phyloP scores from a whole-genome alignment of 192 early-diverging fungal genomes.

The Neocallimastix lanati region DNA sequence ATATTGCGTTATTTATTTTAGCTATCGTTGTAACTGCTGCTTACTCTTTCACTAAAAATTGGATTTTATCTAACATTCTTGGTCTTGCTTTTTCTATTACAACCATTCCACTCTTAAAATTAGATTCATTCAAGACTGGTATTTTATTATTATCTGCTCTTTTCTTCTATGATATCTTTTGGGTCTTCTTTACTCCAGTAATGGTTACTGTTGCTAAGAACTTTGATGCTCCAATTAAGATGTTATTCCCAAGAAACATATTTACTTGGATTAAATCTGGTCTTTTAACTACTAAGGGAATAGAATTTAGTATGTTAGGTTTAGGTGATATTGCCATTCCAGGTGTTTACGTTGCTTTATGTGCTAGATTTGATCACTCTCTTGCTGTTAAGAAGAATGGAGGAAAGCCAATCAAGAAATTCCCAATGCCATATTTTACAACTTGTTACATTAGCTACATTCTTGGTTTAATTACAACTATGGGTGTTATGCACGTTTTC shows the following conservation, averaged over 20 bases:
- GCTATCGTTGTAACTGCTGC: slow-evolving; percentile 41
- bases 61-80: slow-evolving; percentile 76
- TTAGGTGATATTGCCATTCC: slow-evolving; percentile 95
- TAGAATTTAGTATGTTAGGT: slow-evolving; percentile 74
- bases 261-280: neutral
- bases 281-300: neutral
- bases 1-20: slow-evolving; percentile 33
- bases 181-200: slow-evolving; percentile 97
- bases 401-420: slow-evolving; percentile 27
- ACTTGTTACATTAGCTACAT: slow-evolving; percentile 64
- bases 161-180: slow-evolving; percentile 95
- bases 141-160: slow-evolving; percentile 77
- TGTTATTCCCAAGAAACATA: slow-evolving; percentile 9
- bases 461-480: slow-evolving; percentile 67
- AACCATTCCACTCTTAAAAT: slow-evolving; percentile 64
- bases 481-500: slow-evolving; percentile 87
- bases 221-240: slow-evolving; percentile 93
- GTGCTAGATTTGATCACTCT: slow-evolving; percentile 71
- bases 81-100: slow-evolving; percentile 73
- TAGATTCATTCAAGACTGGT: slow-evolving; percentile 94
- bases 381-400: slow-evolving; percentile 17
- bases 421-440: slow-evolving; percentile 76
- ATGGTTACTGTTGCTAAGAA: slow-evolving; percentile 95
- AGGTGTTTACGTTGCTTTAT: slow-evolving; percentile 81
- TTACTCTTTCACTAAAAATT: slow-evolving; percentile 77